Base-by-base conservation (phyloP, 73 alveolate species). In the Blepharisma stoltei region DNA sequence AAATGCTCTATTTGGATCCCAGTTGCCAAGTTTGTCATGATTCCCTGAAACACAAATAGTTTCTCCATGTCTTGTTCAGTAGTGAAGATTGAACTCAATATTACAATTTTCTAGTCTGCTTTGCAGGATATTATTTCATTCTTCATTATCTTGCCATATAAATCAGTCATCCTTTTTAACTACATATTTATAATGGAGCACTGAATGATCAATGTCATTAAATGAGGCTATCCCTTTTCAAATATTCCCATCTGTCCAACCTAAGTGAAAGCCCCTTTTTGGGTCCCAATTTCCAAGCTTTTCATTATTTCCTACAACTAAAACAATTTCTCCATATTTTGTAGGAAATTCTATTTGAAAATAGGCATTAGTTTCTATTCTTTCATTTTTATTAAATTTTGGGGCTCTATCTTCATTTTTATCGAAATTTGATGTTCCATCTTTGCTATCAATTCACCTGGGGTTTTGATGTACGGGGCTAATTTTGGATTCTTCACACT, bases 241-340 rank as follows among this genome's bases (percentile, higher is more conserved):
- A 5, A 60, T 25, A 60, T 60, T 60, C 4, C 73, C 73, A 14
- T 60, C 47, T 14, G 14, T 60, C 73, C 73, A 60, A 5, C 18
- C 23, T 38, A 60, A 14, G 14, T 60, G 46, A n/a, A 60, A n/a
- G 5, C 46, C 73, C 2, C 73, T n/a, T 1, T n/a, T 14, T 14
- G 73, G 73, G 5, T 60, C 73, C 73, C 73, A 60, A 60, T 60
- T 60, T 4, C 73, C 73, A 14, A 60, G 11, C 18, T n/a, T 38
- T 2, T 60, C 47, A 60, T 1, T 3, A 9, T 38, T 38, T 14
- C 73, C 73, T 2, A 60, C 73, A 60, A 5, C 73, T 14, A 38
- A n/a, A n/a, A 60, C 23, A 8, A 14, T 5, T 38, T 60, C 73
- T 20, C 73, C 73, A 25, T 14, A 60, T 2, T 14, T 0, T 14